These are phyloP conservation scores for Geranomyces michiganensis DNA, from an alignment of 192 early-diverging fungal genomes.

Conservation along the genomic window DNA sequence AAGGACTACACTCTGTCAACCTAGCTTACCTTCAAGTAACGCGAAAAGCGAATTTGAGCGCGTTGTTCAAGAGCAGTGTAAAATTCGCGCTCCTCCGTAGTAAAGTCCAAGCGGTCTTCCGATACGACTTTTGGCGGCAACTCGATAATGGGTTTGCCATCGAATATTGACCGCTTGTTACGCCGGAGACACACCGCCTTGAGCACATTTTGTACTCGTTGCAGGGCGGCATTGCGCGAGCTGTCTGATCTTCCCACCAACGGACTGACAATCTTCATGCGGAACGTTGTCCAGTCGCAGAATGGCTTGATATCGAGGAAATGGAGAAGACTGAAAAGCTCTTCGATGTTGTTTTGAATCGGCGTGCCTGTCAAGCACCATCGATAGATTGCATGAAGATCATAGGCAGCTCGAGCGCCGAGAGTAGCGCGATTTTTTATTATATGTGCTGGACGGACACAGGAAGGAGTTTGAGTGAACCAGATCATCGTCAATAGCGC, in stretches of 20 bases:
- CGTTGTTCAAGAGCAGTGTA: constrained; percentile 55
- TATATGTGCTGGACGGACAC: constrained; percentile 35
- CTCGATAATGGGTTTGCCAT: constrained; percentile 66
- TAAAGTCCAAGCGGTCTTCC: constrained; percentile 48
- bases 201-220: not conserved
- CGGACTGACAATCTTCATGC: not conserved
- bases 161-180: constrained; percentile 62
- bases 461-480: no score
- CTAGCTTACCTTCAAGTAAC: not conserved
- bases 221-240: not conserved
- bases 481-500: no score
- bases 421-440: constrained; percentile 47
- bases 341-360: constrained; percentile 71
- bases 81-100: constrained; percentile 59
- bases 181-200: constrained; percentile 59
- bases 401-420: constrained; percentile 20
- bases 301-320: constrained; percentile 67
- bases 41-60: constrained; percentile 19
- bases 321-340: constrained; percentile 67
- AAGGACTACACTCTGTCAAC: no score
- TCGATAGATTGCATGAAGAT: constrained; percentile 27
- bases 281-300: constrained; percentile 37
- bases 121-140: constrained; percentile 58
- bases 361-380: constrained; percentile 41
- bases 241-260: not conserved